Percentiles rank a stretch among this genome's conserved stretches.
Evolutionary conservation across 352 stramenopile species (phyloP).

Genomic region (Globisporangium paroecandrum): DNA sequence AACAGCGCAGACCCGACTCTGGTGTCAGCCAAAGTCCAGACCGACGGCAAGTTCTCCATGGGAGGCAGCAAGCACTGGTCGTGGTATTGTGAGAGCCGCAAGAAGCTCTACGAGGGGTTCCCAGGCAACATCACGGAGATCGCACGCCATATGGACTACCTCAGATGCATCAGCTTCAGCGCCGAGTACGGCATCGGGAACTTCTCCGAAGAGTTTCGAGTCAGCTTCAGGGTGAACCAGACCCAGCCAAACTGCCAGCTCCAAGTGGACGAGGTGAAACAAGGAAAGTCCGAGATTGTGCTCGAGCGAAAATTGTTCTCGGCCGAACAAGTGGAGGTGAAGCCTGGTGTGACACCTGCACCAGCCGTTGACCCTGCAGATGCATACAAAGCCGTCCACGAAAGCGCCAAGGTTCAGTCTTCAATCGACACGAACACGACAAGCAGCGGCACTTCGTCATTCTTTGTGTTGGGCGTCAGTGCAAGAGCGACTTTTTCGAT

Average conservation of each 20-base stretch:
- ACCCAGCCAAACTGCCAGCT: not conserved
- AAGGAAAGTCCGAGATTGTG: not conserved
- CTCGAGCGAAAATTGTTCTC: not conserved
- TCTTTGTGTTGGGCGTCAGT: too few relatives aligned
- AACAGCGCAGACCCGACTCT: not conserved
- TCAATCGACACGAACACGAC: not conserved
- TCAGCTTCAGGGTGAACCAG: not conserved
- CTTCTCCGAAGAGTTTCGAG: not conserved
- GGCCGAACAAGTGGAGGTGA: not conserved
- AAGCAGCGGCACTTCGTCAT: not conserved
- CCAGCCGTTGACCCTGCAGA: not conserved
- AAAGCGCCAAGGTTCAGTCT: not conserved
- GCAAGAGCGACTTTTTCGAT: too few relatives aligned
- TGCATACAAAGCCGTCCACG: not conserved
- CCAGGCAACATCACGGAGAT: not conserved
- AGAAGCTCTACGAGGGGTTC: not conserved
- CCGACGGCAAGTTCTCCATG: constrained; percentile 1
- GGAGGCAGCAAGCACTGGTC: not conserved
- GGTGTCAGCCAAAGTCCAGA: not conserved
- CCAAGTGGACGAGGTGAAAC: not conserved
- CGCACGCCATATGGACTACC: not conserved
- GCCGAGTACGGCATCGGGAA: not conserved
- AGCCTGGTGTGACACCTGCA: not conserved
- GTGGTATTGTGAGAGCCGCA: not conserved
- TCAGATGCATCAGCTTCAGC: not conserved